Evolutionary conservation across 805 yeast genomes (phyloP), one percentile per base, ranked within the genome.

Genomic region (Kodamaea lidongshanica): DNA sequence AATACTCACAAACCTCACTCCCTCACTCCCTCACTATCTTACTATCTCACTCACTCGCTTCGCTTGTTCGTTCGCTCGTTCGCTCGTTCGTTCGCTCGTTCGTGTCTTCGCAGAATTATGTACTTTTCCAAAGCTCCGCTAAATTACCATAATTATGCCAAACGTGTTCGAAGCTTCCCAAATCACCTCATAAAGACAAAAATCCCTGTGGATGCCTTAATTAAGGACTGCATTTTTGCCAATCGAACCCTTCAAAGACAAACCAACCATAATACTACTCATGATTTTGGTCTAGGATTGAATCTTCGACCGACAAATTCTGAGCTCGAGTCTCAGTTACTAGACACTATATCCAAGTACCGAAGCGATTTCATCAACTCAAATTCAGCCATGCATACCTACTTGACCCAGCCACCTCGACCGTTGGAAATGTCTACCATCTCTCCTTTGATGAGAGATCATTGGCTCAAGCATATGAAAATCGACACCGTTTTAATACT

Each of bases 91-190:
- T n/a, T n/a, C n/a, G n/a, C n/a, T n/a, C n/a, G n/a, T n/a, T n/a
- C n/a, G n/a, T n/a, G n/a, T n/a, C n/a, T 21, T 11, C 13, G 23
- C 13, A 21, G 23, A 21, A 24, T 24, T 16, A 27, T 25, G 20
- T 37, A 32, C 23, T 45, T 45, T 27, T 37, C 48, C 11, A 34
- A 38, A 18, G 25, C 25, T 4, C 60, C 60, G 6, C 38, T 54
- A n/a, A 56, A 49, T 29, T 46, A 42, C 32, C 57, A 54, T 31
- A 48, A 49, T 5, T 51, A 40, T 27, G 12, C 30, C n/a, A 40
- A 39, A 11, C 37, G 58, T 22, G 23, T 52, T 13, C 25, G 29
- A 4, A 17, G 19, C 13, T 16, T 30, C 27, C 23, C 33, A 6
- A 9, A 12, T 4, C 19, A 16, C 15, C 23, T 22, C 19, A 25